Conservation (phyloP, 805 yeast genomes). For the Ogataea neopini region DNA sequence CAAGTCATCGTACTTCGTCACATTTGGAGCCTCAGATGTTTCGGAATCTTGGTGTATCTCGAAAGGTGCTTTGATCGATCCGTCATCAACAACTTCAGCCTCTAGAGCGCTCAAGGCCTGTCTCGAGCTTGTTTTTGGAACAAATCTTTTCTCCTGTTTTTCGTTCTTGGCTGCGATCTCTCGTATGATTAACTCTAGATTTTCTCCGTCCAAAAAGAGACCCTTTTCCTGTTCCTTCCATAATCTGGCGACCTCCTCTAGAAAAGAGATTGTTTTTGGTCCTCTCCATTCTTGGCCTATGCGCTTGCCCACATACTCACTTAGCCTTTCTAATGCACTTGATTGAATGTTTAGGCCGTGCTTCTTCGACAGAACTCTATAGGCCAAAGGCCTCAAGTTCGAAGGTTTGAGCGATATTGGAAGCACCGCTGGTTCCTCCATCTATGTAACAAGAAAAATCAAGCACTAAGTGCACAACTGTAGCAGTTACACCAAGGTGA, state of each 20-base stretch:
- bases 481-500: background rate
- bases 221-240: slow-evolving; percentile 95
- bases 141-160: slow-evolving; percentile 7
- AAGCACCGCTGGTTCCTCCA: slow-evolving; percentile 46
- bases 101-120: background rate
- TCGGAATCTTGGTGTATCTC: slow-evolving; percentile 18
- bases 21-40: background rate
- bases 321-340: slow-evolving; percentile 71
- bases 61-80: slow-evolving; percentile 4
- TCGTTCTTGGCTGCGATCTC: slow-evolving; percentile 41
- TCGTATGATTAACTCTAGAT: slow-evolving; percentile 60
- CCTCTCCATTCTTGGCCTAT: slow-evolving; percentile 90
- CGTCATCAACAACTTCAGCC: slow-evolving; percentile 6
- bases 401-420: slow-evolving; percentile 81
- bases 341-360: slow-evolving; percentile 90
- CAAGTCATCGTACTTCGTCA: slow-evolving; percentile 27
- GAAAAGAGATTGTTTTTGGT: slow-evolving; percentile 54
- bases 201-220: slow-evolving; percentile 75
- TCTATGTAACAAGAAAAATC: slow-evolving; percentile 1
- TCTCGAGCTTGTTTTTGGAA: slow-evolving; percentile 11
- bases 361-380: slow-evolving; percentile 85
- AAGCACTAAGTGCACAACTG: no score
- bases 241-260: slow-evolving; percentile 74
- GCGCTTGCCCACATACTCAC: slow-evolving; percentile 70
- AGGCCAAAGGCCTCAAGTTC: slow-evolving; percentile 87